Base-by-base conservation (phyloP, 202 grass and related monocot genomes). In the Bolboschoenoplectus hybrid region DNA sequence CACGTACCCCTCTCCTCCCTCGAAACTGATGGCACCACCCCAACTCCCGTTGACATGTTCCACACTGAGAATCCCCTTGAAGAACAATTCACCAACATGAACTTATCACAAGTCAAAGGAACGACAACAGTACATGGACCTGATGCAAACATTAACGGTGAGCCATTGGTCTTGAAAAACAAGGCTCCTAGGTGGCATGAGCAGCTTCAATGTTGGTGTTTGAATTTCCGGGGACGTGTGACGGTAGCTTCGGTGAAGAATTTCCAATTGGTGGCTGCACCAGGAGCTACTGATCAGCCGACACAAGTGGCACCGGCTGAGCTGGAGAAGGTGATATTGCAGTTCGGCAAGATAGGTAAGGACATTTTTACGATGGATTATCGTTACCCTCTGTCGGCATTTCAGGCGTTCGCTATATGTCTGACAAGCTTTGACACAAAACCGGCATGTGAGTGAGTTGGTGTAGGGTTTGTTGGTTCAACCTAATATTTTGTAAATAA, bases 291-390 rank as follows among this genome's bases (percentile, higher is more conserved):
- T 17, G 90, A 97, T 82, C 93, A 92, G 81, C 87, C 89, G 34
- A 85, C 88, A 0, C 86, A 91, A 35, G 46, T 97, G 43, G 90
- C 92, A 8, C 83, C 86, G 0, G 86, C 83, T 0, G 93, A 96
- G 83, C 93, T 96, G 80, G 97, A 99, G 61, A 99, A 90, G 47
- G 97, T 94, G 32, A 94, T 99, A 81, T 92, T 99, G 65, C 97
- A 99, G 35, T 99, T 99, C 2, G 97, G 97, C 41, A 97, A 99
- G 35, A 99, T 99, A 2, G 97, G 97, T 16, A 99, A 99, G 78
- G 97, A 99, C 82, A 99, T 99, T 67, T 99, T 99, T 53, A 97
- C 93, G 7, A 97, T 99, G 93, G 97, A 99, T 68, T 99, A 99
- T 45, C 87, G 90, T 36, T 99, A 99, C 52, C 97, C 97, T 9